Evolutionary conservation across 345 rosid genomes (phyloP).

Genomic region (Alliaria petiolata): DNA sequence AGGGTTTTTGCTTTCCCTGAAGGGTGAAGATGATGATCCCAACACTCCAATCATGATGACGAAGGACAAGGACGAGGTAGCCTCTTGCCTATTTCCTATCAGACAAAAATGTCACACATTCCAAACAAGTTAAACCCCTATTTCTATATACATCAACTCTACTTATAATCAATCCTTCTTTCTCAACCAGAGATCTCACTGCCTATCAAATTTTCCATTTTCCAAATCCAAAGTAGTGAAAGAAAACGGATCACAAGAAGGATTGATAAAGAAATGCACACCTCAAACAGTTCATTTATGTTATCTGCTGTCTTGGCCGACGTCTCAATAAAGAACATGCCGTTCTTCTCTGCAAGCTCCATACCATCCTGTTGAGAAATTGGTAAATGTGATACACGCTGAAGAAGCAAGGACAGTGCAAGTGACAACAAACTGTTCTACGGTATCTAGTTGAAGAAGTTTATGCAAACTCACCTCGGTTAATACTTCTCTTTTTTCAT

Average conservation of each 20-base stretch:
- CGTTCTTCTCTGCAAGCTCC: constrained; percentile 91
- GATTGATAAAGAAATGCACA: constrained; percentile 14
- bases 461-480: constrained; percentile 50
- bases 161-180: neutral
- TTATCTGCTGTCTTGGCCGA: constrained; percentile 98
- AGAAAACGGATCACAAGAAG: neutral
- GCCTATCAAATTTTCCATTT: neutral
- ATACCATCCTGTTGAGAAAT: constrained; percentile 63
- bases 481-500: constrained; percentile 75
- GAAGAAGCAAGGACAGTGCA: constrained; percentile 2
- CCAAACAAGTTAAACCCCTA: constrained; percentile 12
- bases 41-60: constrained; percentile 44
- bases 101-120: neutral
- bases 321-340: constrained; percentile 97
- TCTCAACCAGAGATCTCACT: neutral
- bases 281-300: constrained; percentile 92
- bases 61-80: constrained; percentile 67
- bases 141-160: neutral
- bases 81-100: constrained; percentile 91
- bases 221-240: neutral
- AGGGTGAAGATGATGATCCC: constrained; percentile 20
- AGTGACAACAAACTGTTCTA: neutral
- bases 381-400: constrained; percentile 3
- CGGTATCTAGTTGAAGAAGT: neutral
- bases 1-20: neutral